Evolutionary conservation across 2,329 filamentous ascomycete species (phyloP), one percentile per base, ranked within the genome.

Genomic region (Beauveria bassiana): DNA sequence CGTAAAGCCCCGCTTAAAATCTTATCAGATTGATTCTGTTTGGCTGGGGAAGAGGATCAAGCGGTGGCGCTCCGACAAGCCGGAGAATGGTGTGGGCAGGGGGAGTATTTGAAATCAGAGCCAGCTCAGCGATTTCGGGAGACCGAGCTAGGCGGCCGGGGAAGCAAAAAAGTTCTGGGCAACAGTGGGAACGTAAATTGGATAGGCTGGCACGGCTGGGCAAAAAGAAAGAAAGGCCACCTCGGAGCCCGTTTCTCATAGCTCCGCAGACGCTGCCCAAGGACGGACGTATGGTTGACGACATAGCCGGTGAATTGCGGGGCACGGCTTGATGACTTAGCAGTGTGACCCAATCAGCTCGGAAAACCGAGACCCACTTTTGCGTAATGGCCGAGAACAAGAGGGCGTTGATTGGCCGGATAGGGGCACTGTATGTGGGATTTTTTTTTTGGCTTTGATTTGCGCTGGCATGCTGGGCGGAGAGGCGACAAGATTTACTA

Each of bases 361-460:
- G 54, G 61, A 62, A 58, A 54, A 10, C 28, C 61, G 61, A 58
- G 61, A 10, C 22, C 64, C 62, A 49, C 56, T 47, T 34, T 45
- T 52, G 40, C 62, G 49, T 62, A 60, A 71, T 71, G 63, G 64
- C 62, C 49, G 55, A 64, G 56, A 62, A 64, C 63, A 64, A 40
- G 51, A 62, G 64, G 59, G 26, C 49, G 64, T 47, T 72, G 68
- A 73, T 72, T 73, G 68, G 70, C 66, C 65, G 68, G 64, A 54
- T 51, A 61, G n/a, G 16, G 14, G 20, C 20, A 20, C n/a, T 28
- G 24, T 20, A 38, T 47, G 38, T 50, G 47, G 40, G 55, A 47
- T 31, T 26, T 42, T 28, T 28, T 59, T 61, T 63, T 61, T 56
- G 60, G 62, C 64, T 62, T 61, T 63, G 60, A 52, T 38, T 26